Conservation (phyloP, 2,329 filamentous ascomycete species). For the Ascosphaera pollenicola region DNA sequence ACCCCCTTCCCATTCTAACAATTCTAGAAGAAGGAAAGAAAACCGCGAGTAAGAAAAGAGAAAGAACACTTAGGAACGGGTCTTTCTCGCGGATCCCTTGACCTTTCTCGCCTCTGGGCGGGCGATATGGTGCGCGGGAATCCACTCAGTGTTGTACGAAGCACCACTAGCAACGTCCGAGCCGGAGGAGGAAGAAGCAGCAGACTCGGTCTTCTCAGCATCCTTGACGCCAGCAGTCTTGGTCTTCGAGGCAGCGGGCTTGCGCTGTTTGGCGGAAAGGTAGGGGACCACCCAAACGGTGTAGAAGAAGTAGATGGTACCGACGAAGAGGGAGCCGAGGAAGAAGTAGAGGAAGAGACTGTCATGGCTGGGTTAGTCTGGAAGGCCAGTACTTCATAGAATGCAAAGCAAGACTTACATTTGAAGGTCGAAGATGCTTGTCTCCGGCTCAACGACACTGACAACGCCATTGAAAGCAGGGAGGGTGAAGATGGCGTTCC, state of each 20-base stretch:
- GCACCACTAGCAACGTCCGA: slow-evolving; percentile 50
- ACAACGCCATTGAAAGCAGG: slow-evolving; percentile 64
- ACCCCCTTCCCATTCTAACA: slow-evolving; percentile 2
- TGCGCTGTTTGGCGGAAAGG: slow-evolving; percentile 59
- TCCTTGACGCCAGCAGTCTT: slow-evolving; percentile 39
- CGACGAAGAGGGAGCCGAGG: slow-evolving; percentile 55
- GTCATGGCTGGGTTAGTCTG: background rate
- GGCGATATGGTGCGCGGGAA: slow-evolving; percentile 72
- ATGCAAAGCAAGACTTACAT: slow-evolving; percentile 40
- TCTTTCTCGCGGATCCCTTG: slow-evolving; percentile 17
- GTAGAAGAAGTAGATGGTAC: slow-evolving; percentile 88
- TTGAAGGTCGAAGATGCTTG: slow-evolving; percentile 82
- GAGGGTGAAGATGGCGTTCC: slow-evolving; percentile 52
- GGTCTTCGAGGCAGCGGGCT: slow-evolving; percentile 34
- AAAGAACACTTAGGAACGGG: slow-evolving; percentile 8
- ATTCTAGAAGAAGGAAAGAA: no score
- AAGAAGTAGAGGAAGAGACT: slow-evolving; percentile 97
- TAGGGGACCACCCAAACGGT: slow-evolving; percentile 92
- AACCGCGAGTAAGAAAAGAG: no score
- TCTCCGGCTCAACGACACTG: slow-evolving; percentile 71
- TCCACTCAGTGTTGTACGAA: slow-evolving; percentile 82
- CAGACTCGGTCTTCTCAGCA: slow-evolving; percentile 23
- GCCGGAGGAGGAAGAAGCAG: slow-evolving; percentile 35
- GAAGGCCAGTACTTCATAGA: slow-evolving; percentile 1
- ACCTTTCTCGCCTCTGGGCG: slow-evolving; percentile 49